phyloP scores from a whole-genome alignment of 768 basidiomycete species.

The Kwoniella botswanensis region DNA sequence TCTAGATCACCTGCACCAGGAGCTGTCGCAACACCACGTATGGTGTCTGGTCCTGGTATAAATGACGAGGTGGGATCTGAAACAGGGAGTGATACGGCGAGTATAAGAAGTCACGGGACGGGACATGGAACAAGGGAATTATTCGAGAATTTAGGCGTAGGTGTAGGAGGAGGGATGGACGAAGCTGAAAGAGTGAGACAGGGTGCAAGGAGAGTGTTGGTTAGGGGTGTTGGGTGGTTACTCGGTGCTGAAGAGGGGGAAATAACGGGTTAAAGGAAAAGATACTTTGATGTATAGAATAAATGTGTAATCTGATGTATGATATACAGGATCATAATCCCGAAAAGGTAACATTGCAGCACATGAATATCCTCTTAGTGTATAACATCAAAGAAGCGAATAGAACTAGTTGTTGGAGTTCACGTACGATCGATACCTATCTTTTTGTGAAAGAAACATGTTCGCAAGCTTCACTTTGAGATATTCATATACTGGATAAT shows the following conservation, averaged over 20 bases:
- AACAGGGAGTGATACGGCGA: not conserved
- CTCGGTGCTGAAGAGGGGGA: conserved; percentile 74
- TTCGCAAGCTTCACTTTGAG: not conserved
- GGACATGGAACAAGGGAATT: conserved; percentile 7
- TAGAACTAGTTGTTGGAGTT: too few species aligned
- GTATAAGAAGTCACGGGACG: too few species aligned
- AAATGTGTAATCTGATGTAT: not conserved
- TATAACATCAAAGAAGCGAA: too few species aligned
- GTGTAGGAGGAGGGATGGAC: conserved; percentile 51
- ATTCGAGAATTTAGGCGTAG: conserved; percentile 21
- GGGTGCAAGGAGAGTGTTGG: conserved; percentile 78
- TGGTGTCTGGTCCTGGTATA: not conserved
- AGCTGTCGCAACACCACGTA: not conserved
- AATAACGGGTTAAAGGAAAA: conserved; percentile 22
- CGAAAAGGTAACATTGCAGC: too few species aligned
- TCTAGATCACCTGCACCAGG: not conserved
- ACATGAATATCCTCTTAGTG: too few species aligned
- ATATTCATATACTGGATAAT: not conserved
- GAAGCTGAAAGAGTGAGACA: conserved; percentile 61
- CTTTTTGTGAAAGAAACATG: too few species aligned
- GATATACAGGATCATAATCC: too few species aligned
- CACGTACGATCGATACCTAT: too few species aligned
- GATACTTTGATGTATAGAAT: not conserved
- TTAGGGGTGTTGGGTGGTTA: conserved; percentile 94
- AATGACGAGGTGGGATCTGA: not conserved